Percentiles rank a stretch among this genome's conserved stretches.
Evolutionary conservation across 106 monocot genomes (phyloP).

Genomic region (Posidonia australis): DNA sequence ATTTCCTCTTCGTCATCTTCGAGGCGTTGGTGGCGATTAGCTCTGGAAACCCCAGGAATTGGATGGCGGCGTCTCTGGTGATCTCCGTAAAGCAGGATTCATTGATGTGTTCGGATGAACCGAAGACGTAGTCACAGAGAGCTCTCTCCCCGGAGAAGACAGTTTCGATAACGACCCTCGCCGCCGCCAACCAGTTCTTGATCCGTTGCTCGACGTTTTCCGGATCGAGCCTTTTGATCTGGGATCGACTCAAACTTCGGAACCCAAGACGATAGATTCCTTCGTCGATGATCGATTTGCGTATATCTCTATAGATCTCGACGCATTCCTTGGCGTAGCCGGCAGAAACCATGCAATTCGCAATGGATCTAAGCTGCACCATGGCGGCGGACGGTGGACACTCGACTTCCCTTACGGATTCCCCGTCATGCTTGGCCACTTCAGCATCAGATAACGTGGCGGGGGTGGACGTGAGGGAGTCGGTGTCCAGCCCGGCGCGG

Average conservation of each 20-base stretch:
- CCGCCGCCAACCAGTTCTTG: conserved; percentile 30
- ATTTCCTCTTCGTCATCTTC: conserved; percentile 6
- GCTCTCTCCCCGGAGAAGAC: conserved; percentile 40
- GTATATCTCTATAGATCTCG: conserved; percentile 23
- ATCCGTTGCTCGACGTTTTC: conserved; percentile 30
- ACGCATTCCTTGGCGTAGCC: conserved; percentile 53
- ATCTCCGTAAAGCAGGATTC: conserved; percentile 40
- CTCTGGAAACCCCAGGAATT: conserved; percentile 26
- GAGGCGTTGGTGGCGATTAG: conserved; percentile 3
- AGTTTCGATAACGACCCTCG: conserved; percentile 14
- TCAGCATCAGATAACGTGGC: not conserved
- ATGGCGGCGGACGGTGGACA: conserved; percentile 7
- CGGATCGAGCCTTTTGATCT: conserved; percentile 44
- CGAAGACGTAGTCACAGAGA: conserved; percentile 47
- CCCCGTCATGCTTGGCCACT: not conserved
- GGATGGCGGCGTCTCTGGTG: conserved; percentile 21
- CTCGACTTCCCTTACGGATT: conserved; percentile 3
- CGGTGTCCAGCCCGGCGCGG: conserved; percentile 9
- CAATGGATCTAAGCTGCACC: conserved; percentile 23
- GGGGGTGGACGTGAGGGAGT: not conserved
- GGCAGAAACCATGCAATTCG: conserved; percentile 36
- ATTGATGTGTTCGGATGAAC: conserved; percentile 5
- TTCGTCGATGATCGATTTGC: conserved; percentile 39
- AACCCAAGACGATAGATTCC: conserved; percentile 39
- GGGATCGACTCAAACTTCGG: conserved; percentile 12